phyloP scores from a whole-genome alignment of 1,139 yeast species.

The Entelexis paramagnoliae region DNA sequence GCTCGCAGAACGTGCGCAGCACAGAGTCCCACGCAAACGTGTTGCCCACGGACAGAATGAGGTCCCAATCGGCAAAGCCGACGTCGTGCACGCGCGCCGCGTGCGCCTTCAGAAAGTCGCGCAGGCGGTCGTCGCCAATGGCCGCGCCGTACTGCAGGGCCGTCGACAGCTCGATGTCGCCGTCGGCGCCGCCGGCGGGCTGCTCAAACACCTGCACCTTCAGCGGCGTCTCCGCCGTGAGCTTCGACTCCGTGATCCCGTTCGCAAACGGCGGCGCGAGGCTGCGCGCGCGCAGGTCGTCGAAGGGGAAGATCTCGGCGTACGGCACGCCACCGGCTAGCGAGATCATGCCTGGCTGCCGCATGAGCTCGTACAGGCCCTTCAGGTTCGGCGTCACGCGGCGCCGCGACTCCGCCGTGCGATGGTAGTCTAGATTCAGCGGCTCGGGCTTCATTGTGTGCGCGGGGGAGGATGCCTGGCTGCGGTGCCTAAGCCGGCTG shows the following conservation, averaged over 20 bases:
- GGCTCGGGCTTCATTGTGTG: constrained; percentile 29
- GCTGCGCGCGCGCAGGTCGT: constrained; percentile 54
- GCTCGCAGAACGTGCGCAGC: constrained; percentile 63
- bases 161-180: constrained; percentile 65
- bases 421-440: constrained; percentile 61
- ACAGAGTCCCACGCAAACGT: constrained; percentile 87
- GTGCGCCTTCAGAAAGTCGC: constrained; percentile 63
- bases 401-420: constrained; percentile 65
- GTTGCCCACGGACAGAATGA: constrained; percentile 60
- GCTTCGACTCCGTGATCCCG: constrained; percentile 60
- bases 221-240: constrained; percentile 38
- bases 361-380: constrained; percentile 65
- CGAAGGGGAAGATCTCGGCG: constrained; percentile 85
- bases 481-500: neutral
- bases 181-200: constrained; percentile 29
- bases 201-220: constrained; percentile 39
- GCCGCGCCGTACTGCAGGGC: constrained; percentile 89
- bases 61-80: constrained; percentile 60
- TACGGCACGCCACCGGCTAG: constrained; percentile 94
- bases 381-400: constrained; percentile 76
- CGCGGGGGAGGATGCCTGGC: neutral
- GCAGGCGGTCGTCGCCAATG: constrained; percentile 64
- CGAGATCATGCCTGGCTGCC: constrained; percentile 66
- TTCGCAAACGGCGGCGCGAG: constrained; percentile 66
- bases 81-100: constrained; percentile 51